Evolutionary conservation across 2,329 filamentous ascomycete species (phyloP).

Genomic region (Pseudocercospora cruenta): DNA sequence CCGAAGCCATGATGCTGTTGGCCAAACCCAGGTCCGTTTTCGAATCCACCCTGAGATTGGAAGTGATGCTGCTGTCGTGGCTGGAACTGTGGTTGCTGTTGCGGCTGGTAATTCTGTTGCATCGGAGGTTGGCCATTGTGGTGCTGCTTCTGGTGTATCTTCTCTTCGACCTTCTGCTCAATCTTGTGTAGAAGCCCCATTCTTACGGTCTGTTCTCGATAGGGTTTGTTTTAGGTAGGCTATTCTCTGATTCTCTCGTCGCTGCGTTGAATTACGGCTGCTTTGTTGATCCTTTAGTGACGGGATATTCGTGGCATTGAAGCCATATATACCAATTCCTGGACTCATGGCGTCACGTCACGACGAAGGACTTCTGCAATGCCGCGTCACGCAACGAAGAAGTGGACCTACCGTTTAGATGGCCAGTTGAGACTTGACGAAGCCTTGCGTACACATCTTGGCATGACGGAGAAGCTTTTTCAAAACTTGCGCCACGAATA

Average conservation of each 20-base stretch:
- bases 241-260: too few species aligned
- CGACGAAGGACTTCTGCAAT: background rate
- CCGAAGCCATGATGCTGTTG: slow-evolving; percentile 1
- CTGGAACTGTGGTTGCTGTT: slow-evolving; percentile 1
- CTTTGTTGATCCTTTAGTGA: background rate
- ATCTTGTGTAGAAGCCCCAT: slow-evolving; percentile 8
- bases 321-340: background rate
- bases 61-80: background rate
- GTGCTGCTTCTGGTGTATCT: background rate
- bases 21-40: background rate
- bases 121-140: background rate
- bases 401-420: background rate
- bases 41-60: background rate
- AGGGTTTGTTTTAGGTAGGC: background rate
- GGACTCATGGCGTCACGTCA: slow-evolving; percentile 2
- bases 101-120: slow-evolving; percentile 9
- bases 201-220: background rate
- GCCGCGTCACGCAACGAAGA: background rate
- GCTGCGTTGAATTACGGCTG: background rate
- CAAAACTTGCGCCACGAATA: background rate
- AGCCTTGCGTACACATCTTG: background rate
- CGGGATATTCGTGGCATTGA: background rate
- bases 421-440: background rate
- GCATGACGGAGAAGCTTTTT: slow-evolving; percentile 9
- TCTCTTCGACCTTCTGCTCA: slow-evolving; percentile 11